Evolutionary conservation across 1,284 basidiomycete genomes (phyloP), one percentile per base, ranked within the genome.

Genomic region (Boletellus deceptivus): DNA sequence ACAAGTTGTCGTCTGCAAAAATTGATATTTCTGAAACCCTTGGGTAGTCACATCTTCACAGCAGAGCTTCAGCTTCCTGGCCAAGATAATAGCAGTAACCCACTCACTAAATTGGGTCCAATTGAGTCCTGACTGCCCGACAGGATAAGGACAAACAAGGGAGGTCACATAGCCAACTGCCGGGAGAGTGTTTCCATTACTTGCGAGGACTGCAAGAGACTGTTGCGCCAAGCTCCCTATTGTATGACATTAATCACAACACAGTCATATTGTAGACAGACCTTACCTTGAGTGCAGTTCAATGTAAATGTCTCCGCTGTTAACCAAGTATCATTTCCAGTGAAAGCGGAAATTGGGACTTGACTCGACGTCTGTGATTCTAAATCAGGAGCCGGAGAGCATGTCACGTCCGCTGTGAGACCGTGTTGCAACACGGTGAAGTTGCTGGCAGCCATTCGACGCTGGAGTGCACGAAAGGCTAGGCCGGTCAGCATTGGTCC

Each of bases 361-460:
- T 18, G 9, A 18, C 17, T 10, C 11, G 10, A 2, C 31, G 31
- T 16, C 16, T 3, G 16, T 9, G 10, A 5, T 16, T 33, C 16
- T 16, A 10, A 18, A 3, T 10, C 5, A 3, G 17, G 11, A 13
- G 40, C 34, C 25, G 16, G 25, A n/a, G 33, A 11, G n/a, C 54
- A 55, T 9, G 18, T 41, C 39, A 55, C 41, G 7, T 55, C 18
- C 8, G 54, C 54, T 10, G 53, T 55, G 5, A 55, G 37, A 17
- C 54, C 54, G 14, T 55, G 54, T 31, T 55, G 54, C n/a, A 5
- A 17, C 10, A 55, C 18, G 2, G 54, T 34, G n/a, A 38, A 55
- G 38, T 50, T 55, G n/a, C 16, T 46, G 0, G 37, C 10, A 25
- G 44, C 6, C 10, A 10, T 7, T 24, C 42, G 53, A 46, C 40